Evolutionary conservation across 208 protist species (phyloP).

Genomic region (Trypanosoma melophagium): DNA sequence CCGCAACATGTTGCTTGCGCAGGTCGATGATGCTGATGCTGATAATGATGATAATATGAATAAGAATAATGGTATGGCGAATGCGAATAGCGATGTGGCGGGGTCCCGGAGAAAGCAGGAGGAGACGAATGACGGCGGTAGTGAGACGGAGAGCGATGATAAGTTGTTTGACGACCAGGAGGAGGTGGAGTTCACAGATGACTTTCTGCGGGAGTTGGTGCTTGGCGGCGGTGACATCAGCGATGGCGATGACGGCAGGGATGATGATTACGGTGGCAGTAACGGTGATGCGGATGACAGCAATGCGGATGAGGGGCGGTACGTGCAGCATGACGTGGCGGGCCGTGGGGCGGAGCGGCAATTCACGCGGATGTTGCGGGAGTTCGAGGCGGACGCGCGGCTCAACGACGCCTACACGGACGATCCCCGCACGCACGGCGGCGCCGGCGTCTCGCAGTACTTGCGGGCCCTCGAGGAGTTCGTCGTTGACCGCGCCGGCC

Average conservation of each 20-base stretch:
- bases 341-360: slow-evolving; percentile 55
- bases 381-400: slow-evolving; percentile 69
- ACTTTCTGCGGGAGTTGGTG: slow-evolving; percentile 79
- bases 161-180: slow-evolving; percentile 82
- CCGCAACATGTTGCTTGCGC: too few species aligned
- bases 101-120: too few species aligned
- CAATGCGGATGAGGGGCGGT: slow-evolving; percentile 21
- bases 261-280: slow-evolving; percentile 8
- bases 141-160: slow-evolving; percentile 53
- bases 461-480: slow-evolving; percentile 80
- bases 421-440: slow-evolving; percentile 76
- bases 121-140: not conserved
- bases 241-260: slow-evolving; percentile 25
- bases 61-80: not conserved
- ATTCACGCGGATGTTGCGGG: slow-evolving; percentile 72
- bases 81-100: slow-evolving; percentile 6
- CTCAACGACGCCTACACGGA: slow-evolving; percentile 72
- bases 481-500: slow-evolving; percentile 64
- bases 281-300: slow-evolving; percentile 13
- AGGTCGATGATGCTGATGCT: too few species aligned
- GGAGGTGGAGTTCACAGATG: slow-evolving; percentile 81
- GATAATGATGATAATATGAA: slow-evolving; percentile 21
- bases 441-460: slow-evolving; percentile 75
- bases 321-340: slow-evolving; percentile 55
- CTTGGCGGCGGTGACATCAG: slow-evolving; percentile 39